Base-by-base conservation (phyloP, 257 asterid species). In the Ehretia macrophylla region DNA sequence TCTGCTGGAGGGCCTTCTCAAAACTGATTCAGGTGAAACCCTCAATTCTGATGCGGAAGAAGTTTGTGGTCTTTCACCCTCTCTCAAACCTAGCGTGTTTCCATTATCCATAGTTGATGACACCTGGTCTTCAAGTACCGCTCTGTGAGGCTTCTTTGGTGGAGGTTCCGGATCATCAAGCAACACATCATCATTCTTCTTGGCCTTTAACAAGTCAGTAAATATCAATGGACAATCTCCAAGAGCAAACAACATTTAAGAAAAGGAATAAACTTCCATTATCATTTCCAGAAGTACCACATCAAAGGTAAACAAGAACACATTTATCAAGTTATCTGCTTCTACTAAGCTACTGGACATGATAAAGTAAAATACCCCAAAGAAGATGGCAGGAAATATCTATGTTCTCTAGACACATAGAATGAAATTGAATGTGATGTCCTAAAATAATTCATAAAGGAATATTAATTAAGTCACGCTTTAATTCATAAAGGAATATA, bases 91-190 rank as follows among this genome's bases (percentile, higher is more conserved):
- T 44, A 32, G 32, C 39, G 40, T 17, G 44, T 58, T 50, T 22
- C 56, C 50, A 63, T 37, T 69, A 18, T 59, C 73, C 56, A 59
- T 22, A 8, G 63, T 54, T 5, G 83, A 65, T 13, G 74, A 62
- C 18, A 62, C 70, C 58, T 63, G 55, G 59, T 62, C 77, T 20
- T 70, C 70, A 17, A 59, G 42, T 58, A 42, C 65, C 48, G 62
- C 73, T 59, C 39, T 61, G 4, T 67, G 64, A 18, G 19, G 67
- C 68, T 79, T 83, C 77, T 83, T 72, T 11, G 14, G 32, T 17
- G 78, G 76, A 63, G 66, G 66, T 32, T 69, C 76, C 42, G 4
- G 22, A 10, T 40, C 68, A 42, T 48, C 51, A 58, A 65, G 54
- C 38, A 16, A 45, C 3, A 5, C 44, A 11, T 35, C 59, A 13